Evolutionary conservation across 176 grass and related monocot species (phyloP).

Genomic region (Eleusine indica): DNA sequence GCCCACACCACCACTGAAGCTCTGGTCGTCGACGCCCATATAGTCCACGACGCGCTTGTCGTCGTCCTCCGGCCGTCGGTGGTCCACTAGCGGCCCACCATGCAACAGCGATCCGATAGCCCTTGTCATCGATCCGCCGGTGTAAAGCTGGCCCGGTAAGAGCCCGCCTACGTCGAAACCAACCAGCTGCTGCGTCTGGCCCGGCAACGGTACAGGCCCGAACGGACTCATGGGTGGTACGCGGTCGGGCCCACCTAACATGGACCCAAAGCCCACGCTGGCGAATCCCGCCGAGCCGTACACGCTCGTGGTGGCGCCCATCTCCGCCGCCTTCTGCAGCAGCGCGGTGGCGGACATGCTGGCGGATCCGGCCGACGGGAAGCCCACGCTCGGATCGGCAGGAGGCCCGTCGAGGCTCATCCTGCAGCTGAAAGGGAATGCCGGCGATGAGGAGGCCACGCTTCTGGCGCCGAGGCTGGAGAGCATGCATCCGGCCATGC

Average conservation of each 20-base stretch:
- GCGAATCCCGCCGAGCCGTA: background rate
- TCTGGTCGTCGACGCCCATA: slow-evolving; percentile 52
- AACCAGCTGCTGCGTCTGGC: slow-evolving; percentile 31
- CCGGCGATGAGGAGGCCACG: background rate
- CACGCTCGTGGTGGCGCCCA: slow-evolving; percentile 38
- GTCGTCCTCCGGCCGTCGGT: slow-evolving; percentile 3
- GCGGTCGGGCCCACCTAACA: slow-evolving; percentile 21
- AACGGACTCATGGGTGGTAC: background rate
- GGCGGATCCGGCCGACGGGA: background rate
- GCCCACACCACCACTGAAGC: background rate
- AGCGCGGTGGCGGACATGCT: slow-evolving; percentile 73
- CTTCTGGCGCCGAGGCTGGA: slow-evolving; percentile 42
- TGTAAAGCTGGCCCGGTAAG: slow-evolving; percentile 7
- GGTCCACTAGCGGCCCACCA: background rate
- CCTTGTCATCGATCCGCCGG: slow-evolving; percentile 8
- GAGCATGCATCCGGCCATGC: slow-evolving; percentile 53
- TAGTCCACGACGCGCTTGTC: slow-evolving; percentile 57
- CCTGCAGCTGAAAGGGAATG: background rate
- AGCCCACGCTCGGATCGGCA: background rate
- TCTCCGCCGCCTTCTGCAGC: slow-evolving; percentile 63
- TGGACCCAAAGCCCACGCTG: slow-evolving; percentile 4
- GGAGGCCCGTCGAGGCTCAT: slow-evolving; percentile 6
- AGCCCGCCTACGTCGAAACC: slow-evolving; percentile 39
- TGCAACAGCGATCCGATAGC: slow-evolving; percentile 21
- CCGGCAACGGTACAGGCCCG: background rate